A percentile compares a stretch with the other conserved stretches of the same genome.
Conservation (phyloP, 2,329 filamentous ascomycete species). For the Cladophialophora carrionii region DNA sequence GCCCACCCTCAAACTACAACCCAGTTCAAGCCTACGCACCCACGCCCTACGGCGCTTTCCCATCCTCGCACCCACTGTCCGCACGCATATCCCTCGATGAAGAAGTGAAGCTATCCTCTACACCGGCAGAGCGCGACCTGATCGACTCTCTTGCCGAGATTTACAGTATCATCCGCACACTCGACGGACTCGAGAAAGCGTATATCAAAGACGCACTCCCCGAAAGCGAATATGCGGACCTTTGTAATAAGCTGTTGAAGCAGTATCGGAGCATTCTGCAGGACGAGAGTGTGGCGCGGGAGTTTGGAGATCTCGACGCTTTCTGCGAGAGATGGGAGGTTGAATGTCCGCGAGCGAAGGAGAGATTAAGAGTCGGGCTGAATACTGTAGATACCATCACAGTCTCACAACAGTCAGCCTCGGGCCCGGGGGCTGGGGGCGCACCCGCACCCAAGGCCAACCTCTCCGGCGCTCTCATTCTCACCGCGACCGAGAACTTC, state of each 20-base stretch:
- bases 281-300: slow-evolving; percentile 85
- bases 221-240: slow-evolving; percentile 92
- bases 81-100: slow-evolving; percentile 94
- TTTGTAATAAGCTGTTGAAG: slow-evolving; percentile 88
- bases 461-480: slow-evolving; percentile 68
- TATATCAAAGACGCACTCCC: slow-evolving; percentile 94
- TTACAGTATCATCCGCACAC: slow-evolving; percentile 94
- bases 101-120: slow-evolving; percentile 90
- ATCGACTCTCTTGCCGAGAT: slow-evolving; percentile 96
- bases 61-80: slow-evolving; percentile 78
- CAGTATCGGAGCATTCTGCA: slow-evolving; percentile 95
- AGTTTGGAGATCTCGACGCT: slow-evolving; percentile 83
- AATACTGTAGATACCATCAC: slow-evolving; percentile 62
- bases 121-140: slow-evolving; percentile 83
- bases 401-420: slow-evolving; percentile 41
- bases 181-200: slow-evolving; percentile 94
- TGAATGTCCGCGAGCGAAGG: slow-evolving; percentile 90
- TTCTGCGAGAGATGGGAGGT: slow-evolving; percentile 94
- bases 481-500: slow-evolving; percentile 94
- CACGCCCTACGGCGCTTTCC: slow-evolving; percentile 80
- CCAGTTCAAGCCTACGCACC: slow-evolving; percentile 78
- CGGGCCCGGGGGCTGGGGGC: slow-evolving; percentile 32
- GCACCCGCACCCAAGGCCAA: slow-evolving; percentile 35
- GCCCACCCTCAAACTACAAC: slow-evolving; percentile 30
- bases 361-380: slow-evolving; percentile 87